Base-by-base conservation (phyloP, 2,329 filamentous ascomycete species). In the Parastagonospora avenae region DNA sequence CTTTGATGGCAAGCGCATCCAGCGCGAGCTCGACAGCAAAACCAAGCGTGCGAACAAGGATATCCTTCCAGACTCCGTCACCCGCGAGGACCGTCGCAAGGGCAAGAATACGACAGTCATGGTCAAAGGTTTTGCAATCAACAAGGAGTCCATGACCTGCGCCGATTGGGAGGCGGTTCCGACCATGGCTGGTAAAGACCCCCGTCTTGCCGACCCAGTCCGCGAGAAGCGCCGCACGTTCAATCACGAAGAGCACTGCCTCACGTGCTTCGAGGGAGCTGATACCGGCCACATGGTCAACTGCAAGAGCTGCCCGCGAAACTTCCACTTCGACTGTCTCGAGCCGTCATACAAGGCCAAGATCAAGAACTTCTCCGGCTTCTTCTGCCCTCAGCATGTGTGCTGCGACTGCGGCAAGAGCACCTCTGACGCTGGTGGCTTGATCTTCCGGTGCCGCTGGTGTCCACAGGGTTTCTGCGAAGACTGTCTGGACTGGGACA, bases 21-120 rank as follows among this genome's bases (percentile, higher is more conserved):
- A 78, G 9, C 74, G 74, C n/a, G 56, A 74, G 28, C 57, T 72
- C n/a, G 62, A 65, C 8, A 54, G 46, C n/a, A 66, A 66, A 52
- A 46, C 40, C 4, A 53, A 54, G 2, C 66, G 65, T n/a, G 53
- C 55, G 10, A 71, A 42, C 42, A 66, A 68, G 12, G 63, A 73
- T 46, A 74, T 77, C 28, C 69, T 79, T 28, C 66, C 72, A 1
- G 51, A 62, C 16, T 71, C 73, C 24, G 73, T 78, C 41, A 69
- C 71, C 4, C 76, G 78, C 16, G 75, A 76, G 8, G 79, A 82
- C 38, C 76, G 83, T 2, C 77, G 83, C 8, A 70, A 77, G 5
- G 80, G 79, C 41, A 86, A 85, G 64, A 81, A 85, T 50, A 81
- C 80, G 1, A 84, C 81, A 0, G 80, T 86, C 32, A 80, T 82